Evolutionary conservation across 2,329 filamentous ascomycete species (phyloP).

Genomic region (Pleomassaria siparia): DNA sequence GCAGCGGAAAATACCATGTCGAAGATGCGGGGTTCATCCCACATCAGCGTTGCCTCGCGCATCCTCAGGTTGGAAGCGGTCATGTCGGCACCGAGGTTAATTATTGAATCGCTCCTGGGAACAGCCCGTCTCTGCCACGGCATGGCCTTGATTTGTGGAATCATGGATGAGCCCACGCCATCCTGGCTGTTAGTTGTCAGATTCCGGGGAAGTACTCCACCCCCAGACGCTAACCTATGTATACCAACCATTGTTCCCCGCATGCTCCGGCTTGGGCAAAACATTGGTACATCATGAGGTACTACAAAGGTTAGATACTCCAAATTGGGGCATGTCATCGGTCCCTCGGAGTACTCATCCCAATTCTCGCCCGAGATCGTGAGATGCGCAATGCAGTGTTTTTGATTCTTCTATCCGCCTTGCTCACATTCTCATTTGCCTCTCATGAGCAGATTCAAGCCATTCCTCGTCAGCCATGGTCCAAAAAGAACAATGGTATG

Average conservation of each 20-base stretch:
- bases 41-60: conserved; percentile 20
- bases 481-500: neutral
- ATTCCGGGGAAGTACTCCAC: neutral
- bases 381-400: conserved; percentile 9
- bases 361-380: neutral
- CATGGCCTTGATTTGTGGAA: conserved; percentile 10
- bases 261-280: neutral
- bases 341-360: neutral
- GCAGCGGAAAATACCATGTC: conserved; percentile 6
- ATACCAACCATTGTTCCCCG: neutral
- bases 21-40: conserved; percentile 31
- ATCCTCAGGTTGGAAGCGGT: neutral
- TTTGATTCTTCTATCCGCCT: conserved; percentile 1
- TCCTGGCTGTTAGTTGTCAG: neutral
- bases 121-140: neutral
- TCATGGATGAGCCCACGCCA: neutral
- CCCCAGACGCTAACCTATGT: neutral
- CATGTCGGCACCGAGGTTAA: neutral
- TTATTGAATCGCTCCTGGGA: conserved; percentile 1
- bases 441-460: conserved; percentile 3
- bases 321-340: neutral
- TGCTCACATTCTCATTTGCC: neutral
- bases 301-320: neutral
- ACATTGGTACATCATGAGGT: neutral
- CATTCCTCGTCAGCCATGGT: neutral